Conservation (phyloP, 208 protist genomes). For the Herpetomonas tarakana region DNA sequence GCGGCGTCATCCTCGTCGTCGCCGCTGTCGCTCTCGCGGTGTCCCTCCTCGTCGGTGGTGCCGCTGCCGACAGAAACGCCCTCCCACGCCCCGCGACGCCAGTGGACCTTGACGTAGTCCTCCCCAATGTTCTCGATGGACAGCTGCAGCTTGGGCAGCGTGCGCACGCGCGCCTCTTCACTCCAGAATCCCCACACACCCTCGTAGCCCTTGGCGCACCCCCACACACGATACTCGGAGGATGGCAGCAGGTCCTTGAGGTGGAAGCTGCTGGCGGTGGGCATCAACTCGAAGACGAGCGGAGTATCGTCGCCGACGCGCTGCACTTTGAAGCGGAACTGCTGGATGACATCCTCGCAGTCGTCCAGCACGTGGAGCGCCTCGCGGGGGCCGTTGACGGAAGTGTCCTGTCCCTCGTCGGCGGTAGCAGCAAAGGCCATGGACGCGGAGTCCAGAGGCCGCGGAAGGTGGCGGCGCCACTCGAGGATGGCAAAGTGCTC, state of each 20-base stretch:
- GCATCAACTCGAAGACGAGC: constrained; percentile 76
- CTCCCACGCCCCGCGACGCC: constrained; percentile 72
- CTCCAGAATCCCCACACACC: constrained; percentile 92
- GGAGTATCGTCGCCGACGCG: constrained; percentile 43
- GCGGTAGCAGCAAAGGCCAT: constrained; percentile 7
- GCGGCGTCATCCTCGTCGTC: constrained; percentile 3
- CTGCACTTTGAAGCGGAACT: constrained; percentile 87
- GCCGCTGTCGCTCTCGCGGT: background rate
- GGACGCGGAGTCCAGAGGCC: constrained; percentile 23
- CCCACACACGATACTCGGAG: constrained; percentile 89
- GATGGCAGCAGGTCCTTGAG: constrained; percentile 77
- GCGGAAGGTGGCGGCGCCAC: constrained; percentile 84
- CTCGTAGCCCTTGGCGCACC: constrained; percentile 81
- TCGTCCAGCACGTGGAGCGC: constrained; percentile 34
- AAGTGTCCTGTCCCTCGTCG: constrained; percentile 2
- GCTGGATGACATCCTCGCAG: constrained; percentile 73
- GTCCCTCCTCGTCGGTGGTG: background rate
- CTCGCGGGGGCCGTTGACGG: background rate
- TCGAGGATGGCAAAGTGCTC: constrained; percentile 92
- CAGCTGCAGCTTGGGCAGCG: constrained; percentile 84
- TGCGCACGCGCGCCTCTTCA: constrained; percentile 86
- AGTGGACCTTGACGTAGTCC: constrained; percentile 87
- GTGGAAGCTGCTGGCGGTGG: constrained; percentile 76
- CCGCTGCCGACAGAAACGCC: constrained; percentile 20
- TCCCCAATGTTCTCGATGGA: constrained; percentile 78